These are phyloP conservation scores for carrot (Daucus carota) DNA, from an alignment of 129 eudicot genomes.

Conservation along the genomic window DH1_v3.0 NC_030389.2:44892001-44892500, in stretches of 20 bases:
- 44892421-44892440: conserved; percentile 90
- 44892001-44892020: background rate
- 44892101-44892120: background rate
- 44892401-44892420: background rate
- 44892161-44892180: background rate
- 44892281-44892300: conserved; percentile 80
- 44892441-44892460: conserved; percentile 61
- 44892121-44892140: background rate
- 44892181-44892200: background rate
- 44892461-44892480: conserved; percentile 58
- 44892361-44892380: background rate
- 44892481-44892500: background rate
- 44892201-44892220: background rate
- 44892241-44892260: conserved; percentile 93
- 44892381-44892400: background rate
- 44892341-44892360: conserved; percentile 37
- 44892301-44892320: conserved; percentile 87
- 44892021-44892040: background rate
- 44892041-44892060: background rate
- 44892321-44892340: conserved; percentile 84
- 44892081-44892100: background rate
- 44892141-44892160: background rate
- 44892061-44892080: background rate
- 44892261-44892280: conserved; percentile 78
- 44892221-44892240: conserved; percentile 55